Evolutionary conservation across 495 filamentous ascomycete genomes (phyloP), one percentile per base, ranked within the genome.

Genomic region (Daldinia bambusicola): DNA sequence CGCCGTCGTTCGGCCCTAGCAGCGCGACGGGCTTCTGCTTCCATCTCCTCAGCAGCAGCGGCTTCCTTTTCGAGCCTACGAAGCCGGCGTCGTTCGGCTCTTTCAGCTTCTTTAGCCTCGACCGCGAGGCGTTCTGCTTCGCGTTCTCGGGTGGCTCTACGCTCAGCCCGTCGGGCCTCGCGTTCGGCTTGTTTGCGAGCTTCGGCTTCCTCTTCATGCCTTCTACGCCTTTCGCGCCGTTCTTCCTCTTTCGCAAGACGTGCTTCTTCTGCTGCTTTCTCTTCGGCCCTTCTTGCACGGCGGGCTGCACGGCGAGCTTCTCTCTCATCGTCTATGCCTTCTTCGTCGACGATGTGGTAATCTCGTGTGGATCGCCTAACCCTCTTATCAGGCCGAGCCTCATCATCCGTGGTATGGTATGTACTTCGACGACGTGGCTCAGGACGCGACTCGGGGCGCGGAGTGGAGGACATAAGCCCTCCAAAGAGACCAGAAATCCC

Each of bases 241-340:
- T 79, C 78, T 43, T 82, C 82, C 30, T 84, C 82, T 51, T 82
- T 83, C 20, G 77, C 77, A 18, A 77, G 76, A 41, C 79, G 82
- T 1, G 79, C 77, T 26, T 86, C 83, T 57, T 86, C 85, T 16
- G 82, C 84, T 6, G 80, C 80, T 50, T 74, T 77, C 48, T 84
- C 81, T 45, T 85, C 84, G 4, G 78, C 79, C 36, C 78, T 79
- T 37, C 78, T 80, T n/a, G 82, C 80, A 50, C 81, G 83, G 30
- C 85, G 80, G 41, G 84, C 84, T 2, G 82, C 85, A 12, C 85
- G 84, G 40, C 84, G 83, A 9, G 84, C 85, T 67, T 88, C 86
- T 16, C 84, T 83, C 30, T 88, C 85, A 0, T 79, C 78, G 55
- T 81, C 80, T 4, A 75, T 69, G 0, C 76, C 70, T 31, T 80